A percentile compares a stretch with the other conserved stretches of the same genome.
These are phyloP conservation scores for Neurospora sp. DNA, from an alignment of 2,329 filamentous ascomycete genomes.

Conservation along the genomic window DNA sequence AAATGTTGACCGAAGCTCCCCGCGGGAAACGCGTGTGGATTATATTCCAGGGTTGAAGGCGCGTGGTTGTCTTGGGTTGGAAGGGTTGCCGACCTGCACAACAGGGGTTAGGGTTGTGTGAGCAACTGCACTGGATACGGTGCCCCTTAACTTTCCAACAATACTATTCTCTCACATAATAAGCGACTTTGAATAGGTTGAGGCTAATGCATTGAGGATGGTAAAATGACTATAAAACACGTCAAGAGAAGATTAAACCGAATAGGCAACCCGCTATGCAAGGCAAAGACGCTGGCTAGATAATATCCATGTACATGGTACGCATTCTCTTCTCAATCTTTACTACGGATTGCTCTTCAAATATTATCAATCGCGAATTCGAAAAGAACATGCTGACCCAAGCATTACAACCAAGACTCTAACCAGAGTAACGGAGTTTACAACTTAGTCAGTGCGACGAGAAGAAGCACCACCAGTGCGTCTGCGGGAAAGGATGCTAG, in stretches of 20 bases:
- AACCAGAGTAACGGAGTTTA: not conserved
- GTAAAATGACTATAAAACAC: not conserved
- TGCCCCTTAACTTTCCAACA: not conserved
- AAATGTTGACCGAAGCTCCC: not conserved
- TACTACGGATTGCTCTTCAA: not conserved
- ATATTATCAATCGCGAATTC: not conserved
- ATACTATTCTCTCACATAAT: not conserved
- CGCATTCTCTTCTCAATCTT: not conserved
- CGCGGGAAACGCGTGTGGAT: not conserved
- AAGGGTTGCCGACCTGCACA: not conserved
- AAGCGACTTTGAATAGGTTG: not conserved
- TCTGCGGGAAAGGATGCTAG: not conserved
- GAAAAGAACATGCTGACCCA: not conserved
- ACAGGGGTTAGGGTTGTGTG: not conserved
- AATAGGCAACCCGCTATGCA: not conserved
- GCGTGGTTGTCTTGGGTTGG: not conserved
- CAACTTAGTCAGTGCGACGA: not conserved
- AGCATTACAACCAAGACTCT: not conserved
- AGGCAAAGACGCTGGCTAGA: not conserved
- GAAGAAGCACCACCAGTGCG: not conserved
- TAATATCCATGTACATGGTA: not conserved
- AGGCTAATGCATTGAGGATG: not conserved
- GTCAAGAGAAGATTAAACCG: not conserved
- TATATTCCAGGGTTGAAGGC: not conserved
- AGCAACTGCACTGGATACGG: not conserved